phyloP scores from a whole-genome alignment of 805 yeast species.

The Candida alai region DNA sequence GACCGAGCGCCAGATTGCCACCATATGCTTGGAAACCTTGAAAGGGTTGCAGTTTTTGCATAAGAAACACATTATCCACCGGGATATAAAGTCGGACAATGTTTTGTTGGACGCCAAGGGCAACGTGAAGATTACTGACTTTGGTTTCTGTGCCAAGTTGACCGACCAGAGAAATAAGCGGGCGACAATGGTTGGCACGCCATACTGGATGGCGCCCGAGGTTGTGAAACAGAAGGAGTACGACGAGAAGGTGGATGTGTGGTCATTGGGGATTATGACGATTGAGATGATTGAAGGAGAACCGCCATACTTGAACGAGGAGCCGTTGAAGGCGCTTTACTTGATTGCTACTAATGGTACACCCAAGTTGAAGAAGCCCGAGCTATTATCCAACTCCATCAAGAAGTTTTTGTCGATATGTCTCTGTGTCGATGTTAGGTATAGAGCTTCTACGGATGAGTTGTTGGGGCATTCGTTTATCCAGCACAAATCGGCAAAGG shows the following conservation, averaged over 20 bases:
- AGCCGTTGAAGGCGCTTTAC: conserved; percentile 72
- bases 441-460: conserved; percentile 88
- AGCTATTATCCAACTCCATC: conserved; percentile 64
- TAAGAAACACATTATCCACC: conserved; percentile 84
- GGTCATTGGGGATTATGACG: conserved; percentile 84
- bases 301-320: conserved; percentile 79
- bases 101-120: conserved; percentile 42
- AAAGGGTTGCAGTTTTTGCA: conserved; percentile 91
- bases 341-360: conserved; percentile 80
- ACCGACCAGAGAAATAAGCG: conserved; percentile 70
- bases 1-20: conserved; percentile 85
- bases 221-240: conserved; percentile 77
- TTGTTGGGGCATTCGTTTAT: conserved; percentile 73
- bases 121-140: conserved; percentile 44
- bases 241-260: conserved; percentile 77
- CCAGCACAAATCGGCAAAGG: conserved; percentile 54
- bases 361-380: conserved; percentile 69
- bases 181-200: conserved; percentile 86
- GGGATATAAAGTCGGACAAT: conserved; percentile 45
- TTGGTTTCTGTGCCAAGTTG: conserved; percentile 63
- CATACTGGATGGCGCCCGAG: conserved; percentile 91
- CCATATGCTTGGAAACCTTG: conserved; percentile 85
- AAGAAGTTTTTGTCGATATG: conserved; percentile 87
- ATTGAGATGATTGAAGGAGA: conserved; percentile 86
- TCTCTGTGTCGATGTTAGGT: conserved; percentile 88